phyloP scores from a whole-genome alignment of 2,329 filamentous ascomycete genomes.

The Basipetospora sp. region DNA sequence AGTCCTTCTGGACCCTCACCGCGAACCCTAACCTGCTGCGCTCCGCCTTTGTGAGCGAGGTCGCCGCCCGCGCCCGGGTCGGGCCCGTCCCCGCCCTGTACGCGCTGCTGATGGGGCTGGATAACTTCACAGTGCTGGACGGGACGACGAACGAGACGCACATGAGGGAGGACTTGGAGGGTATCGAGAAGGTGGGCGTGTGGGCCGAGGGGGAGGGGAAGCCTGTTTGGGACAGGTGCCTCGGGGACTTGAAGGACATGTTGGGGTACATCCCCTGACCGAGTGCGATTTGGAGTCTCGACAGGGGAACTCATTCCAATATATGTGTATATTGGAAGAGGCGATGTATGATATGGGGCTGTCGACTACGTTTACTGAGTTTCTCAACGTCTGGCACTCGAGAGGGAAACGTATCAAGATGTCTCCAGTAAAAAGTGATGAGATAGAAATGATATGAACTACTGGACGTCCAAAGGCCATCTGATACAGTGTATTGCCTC shows the following conservation, averaged over 20 bases:
- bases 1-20: constrained; percentile 40
- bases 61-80: constrained; percentile 30
- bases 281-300: too few relatives aligned
- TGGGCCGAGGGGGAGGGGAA: constrained; percentile 30
- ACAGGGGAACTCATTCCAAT: too few relatives aligned
- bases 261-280: not conserved
- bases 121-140: constrained; percentile 27
- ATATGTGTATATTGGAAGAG: too few relatives aligned
- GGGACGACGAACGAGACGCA: constrained; percentile 30
- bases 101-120: constrained; percentile 32
- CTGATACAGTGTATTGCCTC: too few relatives aligned
- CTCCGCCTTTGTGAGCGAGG: constrained; percentile 28
- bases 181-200: constrained; percentile 23
- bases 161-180: constrained; percentile 35
- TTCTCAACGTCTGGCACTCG: too few relatives aligned
- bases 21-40: constrained; percentile 27
- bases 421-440: too few relatives aligned
- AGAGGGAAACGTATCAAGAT: too few relatives aligned
- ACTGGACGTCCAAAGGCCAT: too few relatives aligned
- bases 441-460: too few relatives aligned
- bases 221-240: constrained; percentile 32
- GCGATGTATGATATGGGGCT: too few relatives aligned
- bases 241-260: constrained; percentile 30
- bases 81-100: constrained; percentile 29
- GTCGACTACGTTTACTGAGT: too few relatives aligned